Base-by-base conservation (phyloP, 805 yeast genomes). In the Naumovozyma dairenensis region DNA sequence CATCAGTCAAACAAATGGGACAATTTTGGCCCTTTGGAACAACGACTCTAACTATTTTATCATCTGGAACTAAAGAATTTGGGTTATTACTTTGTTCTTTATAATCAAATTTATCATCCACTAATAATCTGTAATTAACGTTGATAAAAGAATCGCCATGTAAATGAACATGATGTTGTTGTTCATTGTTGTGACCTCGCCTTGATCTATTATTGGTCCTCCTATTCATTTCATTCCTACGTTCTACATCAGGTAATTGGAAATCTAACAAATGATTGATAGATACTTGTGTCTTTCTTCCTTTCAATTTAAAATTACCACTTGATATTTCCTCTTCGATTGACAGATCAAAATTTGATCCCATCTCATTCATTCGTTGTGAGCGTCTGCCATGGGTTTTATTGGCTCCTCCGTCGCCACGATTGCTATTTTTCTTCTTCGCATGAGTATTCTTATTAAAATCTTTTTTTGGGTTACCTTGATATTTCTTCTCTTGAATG, bases 1-100 rank as follows among this genome's bases (percentile, higher is more conserved):
- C 77, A 32, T 84, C 93, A 21, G 78, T 69, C 10, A 92, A 63
- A 55, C 99, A 92, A 18, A 92, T 89, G 0, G 98, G 97, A 53
- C 99, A 92, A 25, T 77, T 76, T 44, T 79, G 79, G 1, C 80
- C 78, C 39, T 69, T 72, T 10, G 89, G 80, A 1, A 75, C 78
- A n/a, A 85, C 53, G 5, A 89, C 84, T 31, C 95, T 65, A 21
- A 79, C 55, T 4, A 92, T 74, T 25, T 71, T 65, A 3, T 65
- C 63, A 38, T 72, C 67, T 12, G 77, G 72, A 3, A 89, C 62
- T 0, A 82, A 78, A n/a, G 74, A 55, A 50, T 83, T 85, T 2
- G 96, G 92, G 50, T 85, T 89, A 15, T 70, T 42, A 28, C 67
- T 61, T 50, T 82, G 89, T 7, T 71, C 60, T 17, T 60, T 52